phyloP scores from a whole-genome alignment of 768 basidiomycete species.

The Rhodotorula kratochvilovae region DNA sequence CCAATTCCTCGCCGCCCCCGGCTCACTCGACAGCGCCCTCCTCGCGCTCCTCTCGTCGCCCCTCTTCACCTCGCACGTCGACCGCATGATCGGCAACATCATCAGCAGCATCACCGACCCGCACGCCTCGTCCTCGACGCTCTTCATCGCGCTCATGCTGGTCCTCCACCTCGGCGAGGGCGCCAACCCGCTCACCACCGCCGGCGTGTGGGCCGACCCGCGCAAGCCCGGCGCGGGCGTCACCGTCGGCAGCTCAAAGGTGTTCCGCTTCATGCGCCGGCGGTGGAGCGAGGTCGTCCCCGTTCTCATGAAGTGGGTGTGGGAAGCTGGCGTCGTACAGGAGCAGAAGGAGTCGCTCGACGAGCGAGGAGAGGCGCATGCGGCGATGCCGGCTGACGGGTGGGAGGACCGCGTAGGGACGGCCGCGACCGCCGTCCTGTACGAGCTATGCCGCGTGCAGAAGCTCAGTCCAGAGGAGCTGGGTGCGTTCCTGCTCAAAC shows the following conservation, averaged over 20 bases:
- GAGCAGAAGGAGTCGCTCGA: slow-evolving; percentile 55
- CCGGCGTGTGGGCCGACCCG: not conserved
- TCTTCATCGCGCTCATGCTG: slow-evolving; percentile 33
- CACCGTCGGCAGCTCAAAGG: slow-evolving; percentile 23
- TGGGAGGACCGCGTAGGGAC: slow-evolving; percentile 40
- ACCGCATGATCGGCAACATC: slow-evolving; percentile 79
- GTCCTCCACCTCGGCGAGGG: slow-evolving; percentile 22
- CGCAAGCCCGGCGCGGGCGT: slow-evolving; percentile 5
- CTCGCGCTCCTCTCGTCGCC: slow-evolving; percentile 72
- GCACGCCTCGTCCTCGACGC: slow-evolving; percentile 55
- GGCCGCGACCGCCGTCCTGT: slow-evolving; percentile 52
- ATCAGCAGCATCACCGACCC: slow-evolving; percentile 56
- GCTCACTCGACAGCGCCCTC: slow-evolving; percentile 80
- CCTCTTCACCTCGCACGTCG: slow-evolving; percentile 83
- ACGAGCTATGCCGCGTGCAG: slow-evolving; percentile 89
- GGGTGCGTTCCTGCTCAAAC: slow-evolving; percentile 57
- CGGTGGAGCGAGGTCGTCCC: slow-evolving; percentile 77
- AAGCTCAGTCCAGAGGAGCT: slow-evolving; percentile 72
- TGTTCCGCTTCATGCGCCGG: slow-evolving; percentile 32
- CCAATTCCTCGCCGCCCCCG: slow-evolving; percentile 73
- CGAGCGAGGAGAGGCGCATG: not conserved
- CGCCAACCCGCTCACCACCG: slow-evolving; percentile 9
- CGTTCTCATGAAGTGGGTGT: slow-evolving; percentile 74
- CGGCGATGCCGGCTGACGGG: slow-evolving; percentile 32
- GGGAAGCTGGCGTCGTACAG: slow-evolving; percentile 65